A percentile compares a stretch with the other conserved stretches of the same genome.
phyloP scores from a whole-genome alignment of 2,329 filamentous ascomycete genomes.

The Cadophora sp. region DNA sequence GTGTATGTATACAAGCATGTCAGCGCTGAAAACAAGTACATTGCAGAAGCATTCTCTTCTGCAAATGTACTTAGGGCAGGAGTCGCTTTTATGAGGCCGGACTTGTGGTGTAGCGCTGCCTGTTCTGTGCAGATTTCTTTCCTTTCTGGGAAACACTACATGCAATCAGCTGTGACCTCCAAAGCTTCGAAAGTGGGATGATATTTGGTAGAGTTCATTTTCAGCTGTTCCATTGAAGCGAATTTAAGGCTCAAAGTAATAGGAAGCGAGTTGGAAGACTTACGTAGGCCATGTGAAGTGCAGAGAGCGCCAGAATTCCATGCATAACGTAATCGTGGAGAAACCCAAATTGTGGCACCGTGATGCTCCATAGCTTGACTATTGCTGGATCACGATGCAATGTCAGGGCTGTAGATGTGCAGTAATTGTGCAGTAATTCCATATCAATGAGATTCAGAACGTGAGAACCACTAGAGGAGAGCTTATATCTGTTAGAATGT shows the following conservation, averaged over 20 bases:
- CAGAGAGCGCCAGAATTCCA: constrained; percentile 54
- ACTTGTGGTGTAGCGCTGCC: constrained; percentile 46
- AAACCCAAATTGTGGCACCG: constrained; percentile 51
- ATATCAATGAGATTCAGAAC: constrained; percentile 44
- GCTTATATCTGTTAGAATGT: constrained; percentile 1
- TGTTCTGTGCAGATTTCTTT: constrained; percentile 48
- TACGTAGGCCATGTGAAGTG: constrained; percentile 53
- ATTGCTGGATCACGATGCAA: constrained; percentile 48
- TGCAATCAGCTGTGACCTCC: not conserved
- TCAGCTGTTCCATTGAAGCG: too few relatives aligned
- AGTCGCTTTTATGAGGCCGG: constrained; percentile 39
- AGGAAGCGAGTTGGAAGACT: not conserved
- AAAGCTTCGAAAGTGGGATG: too few relatives aligned
- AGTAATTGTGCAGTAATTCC: constrained; percentile 34
- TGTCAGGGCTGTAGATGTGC: constrained; percentile 51
- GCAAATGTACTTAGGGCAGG: constrained; percentile 43
- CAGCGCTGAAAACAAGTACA: constrained; percentile 49
- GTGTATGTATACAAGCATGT: constrained; percentile 48
- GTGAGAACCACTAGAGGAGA: constrained; percentile 25
- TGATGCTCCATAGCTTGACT: constrained; percentile 47
- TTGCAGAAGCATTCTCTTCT: constrained; percentile 42
- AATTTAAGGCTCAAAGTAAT: too few relatives aligned
- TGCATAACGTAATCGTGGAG: constrained; percentile 54
- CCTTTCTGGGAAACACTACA: constrained; percentile 39
- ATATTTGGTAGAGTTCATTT: too few relatives aligned